Evolutionary conservation across 768 basidiomycete species (phyloP), one percentile per base, ranked within the genome.

Genomic region (Hericium coralloides): DNA sequence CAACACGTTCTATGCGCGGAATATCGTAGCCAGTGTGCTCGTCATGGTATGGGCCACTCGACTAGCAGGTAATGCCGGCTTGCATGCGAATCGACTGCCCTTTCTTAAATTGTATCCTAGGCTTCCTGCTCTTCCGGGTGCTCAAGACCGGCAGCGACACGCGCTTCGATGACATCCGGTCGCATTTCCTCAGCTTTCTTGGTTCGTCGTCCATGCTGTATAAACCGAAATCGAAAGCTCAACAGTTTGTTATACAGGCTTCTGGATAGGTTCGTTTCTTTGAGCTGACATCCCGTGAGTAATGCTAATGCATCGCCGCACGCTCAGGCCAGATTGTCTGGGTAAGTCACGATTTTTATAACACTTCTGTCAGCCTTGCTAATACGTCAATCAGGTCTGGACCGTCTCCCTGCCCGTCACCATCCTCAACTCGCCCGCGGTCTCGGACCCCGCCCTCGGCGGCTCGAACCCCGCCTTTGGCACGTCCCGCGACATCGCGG

Each of bases 61-160:
- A 37, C 75, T 85, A 17, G 80, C 79, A 45, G 79, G 81, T 77
- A 23, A 3, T 67, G 65, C 26, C 17, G 48, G 20, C 17, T n/a
- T 17, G 12, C 18, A 3, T 9, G 4, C 38, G 7, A 45, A 5
- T 53, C 38, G 14, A 23, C 15, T 43, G 12, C 22, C 17, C 38
- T 22, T 9, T 18, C 8, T 25, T 23, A 7, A 23, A 17, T 14
- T 0, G 12, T 4, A 15, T 17, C 22, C 6, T 49, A 76, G 84
- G 80, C 0, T 89, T 87, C 68, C 72, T 87, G 4, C 74, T 87
- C 25, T 83, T 80, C 69, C 79, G 85, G n/a, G 84, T 89, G 4
- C 64, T 89, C 47, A 85, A 83, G 64, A 81, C 74, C 8, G 85
- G 85, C 1, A 80, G 77, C 61, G 85, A 89, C 61, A 74, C 72